Percentiles rank a stretch among this genome's conserved stretches.
Evolutionary conservation across 1,284 basidiomycete genomes (phyloP).

Genomic region (Cystobasidiaceae sp.): DNA sequence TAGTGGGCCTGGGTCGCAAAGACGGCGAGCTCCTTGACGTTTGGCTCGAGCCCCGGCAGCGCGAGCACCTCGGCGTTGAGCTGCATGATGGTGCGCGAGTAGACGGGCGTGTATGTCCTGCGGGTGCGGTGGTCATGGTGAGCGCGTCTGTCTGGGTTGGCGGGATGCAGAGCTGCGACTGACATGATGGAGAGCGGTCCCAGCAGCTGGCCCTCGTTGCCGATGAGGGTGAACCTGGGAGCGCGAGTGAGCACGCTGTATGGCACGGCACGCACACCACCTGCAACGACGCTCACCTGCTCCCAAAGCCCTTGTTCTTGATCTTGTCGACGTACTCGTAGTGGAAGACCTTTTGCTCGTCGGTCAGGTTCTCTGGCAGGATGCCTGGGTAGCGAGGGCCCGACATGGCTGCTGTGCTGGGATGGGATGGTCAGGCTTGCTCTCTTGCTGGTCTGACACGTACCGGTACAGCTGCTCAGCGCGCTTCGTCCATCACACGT

Average conservation of each 20-base stretch:
- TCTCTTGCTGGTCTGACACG: not conserved
- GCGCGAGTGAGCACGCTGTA: not conserved
- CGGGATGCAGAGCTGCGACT: too few relatives aligned
- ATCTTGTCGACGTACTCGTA: not conserved
- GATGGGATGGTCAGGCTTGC: not conserved
- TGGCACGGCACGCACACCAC: not conserved
- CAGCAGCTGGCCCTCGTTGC: conserved; percentile 1
- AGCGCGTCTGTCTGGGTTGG: too few relatives aligned
- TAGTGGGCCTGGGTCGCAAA: conserved; percentile 10
- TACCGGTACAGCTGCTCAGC: not conserved
- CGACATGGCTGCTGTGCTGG: not conserved
- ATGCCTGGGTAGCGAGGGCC: conserved; percentile 7
- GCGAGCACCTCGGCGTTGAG: conserved; percentile 5
- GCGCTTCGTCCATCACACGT: not conserved
- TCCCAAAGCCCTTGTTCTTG: not conserved
- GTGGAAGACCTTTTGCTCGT: conserved; percentile 9
- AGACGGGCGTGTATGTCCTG: conserved; percentile 1
- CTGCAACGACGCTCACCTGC: not conserved
- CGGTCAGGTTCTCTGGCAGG: conserved; percentile 5
- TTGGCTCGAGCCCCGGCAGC: not conserved
- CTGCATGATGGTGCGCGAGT: not conserved
- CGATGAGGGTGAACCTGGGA: conserved; percentile 1
- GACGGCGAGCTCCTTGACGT: not conserved
- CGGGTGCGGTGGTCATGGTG: too few relatives aligned
- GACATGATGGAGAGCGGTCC: conserved; percentile 10